Evolutionary conservation across 169 alveolate genomes (phyloP), one percentile per base, ranked within the genome.

Genomic region (Miamiensis avidus): DNA sequence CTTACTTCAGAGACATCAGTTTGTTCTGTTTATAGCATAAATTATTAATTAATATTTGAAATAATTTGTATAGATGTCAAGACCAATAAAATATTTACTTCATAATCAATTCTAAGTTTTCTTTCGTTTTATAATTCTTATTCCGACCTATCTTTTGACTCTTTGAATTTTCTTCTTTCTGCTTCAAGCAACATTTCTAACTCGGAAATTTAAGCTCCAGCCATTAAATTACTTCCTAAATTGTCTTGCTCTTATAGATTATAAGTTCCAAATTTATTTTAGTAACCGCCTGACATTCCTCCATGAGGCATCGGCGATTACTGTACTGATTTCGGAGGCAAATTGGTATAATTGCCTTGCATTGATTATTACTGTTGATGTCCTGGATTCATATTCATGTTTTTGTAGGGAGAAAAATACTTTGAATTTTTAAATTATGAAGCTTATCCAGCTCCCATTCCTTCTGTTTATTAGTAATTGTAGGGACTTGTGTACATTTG

Each of bases 161-260:
- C 84, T 64, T 79, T 79, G 29, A 49, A 79, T n/a, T 79, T 79
- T 49, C 84, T 79, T 49, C 84, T 79, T 49, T 79, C 84, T 1
- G 65, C 84, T 49, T 79, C 84, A 28, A 79, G 64, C 0, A 79
- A 49, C 84, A 79, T 79, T 79, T 79, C 84, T 16, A 79, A 34
- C 65, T 79, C 84, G 0, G 84, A 49, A 6, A 79, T 79, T 27
- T 79, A 69, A 28, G 84, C 84, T 16, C 84, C 84, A 65, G 31
- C 31, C 76, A 49, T 49, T 29, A 79, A 79, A 49, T 79, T 49
- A 11, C 69, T 20, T 11, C 4, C 69, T 49, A 49, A 49, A 49
- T 11, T 49, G 26, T 49, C 69, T 49, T 49, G 20, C 69, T 49
- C 69, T 49, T 20, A 49, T 4, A 49, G 20, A 49, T 49, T 49